Base-by-base conservation (phyloP, 1,139 yeast species). In the Suhomyces chickasaworum region DNA sequence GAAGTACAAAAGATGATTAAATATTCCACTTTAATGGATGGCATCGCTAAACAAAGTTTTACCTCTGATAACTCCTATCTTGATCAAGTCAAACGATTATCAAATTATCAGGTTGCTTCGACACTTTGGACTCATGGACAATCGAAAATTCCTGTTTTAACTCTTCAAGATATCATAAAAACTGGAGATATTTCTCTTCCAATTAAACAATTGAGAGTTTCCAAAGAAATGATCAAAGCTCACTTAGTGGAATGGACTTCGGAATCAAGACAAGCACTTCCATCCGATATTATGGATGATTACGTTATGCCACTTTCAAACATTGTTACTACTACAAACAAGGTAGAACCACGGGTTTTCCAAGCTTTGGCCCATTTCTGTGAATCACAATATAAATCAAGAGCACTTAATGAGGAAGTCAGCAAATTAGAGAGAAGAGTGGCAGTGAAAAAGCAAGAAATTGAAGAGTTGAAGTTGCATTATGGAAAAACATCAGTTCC, bases 291-390 rank as follows among this genome's bases (percentile, higher is more conserved):
- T 4, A 76, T 85, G 76, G 66, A 68, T 1, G 66, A 72, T 3
- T 84, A 83, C 57, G 81, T 89, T 12, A 64, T 70, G 3, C 77
- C 81, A 0, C 73, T 78, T 0, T 61, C 68, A 0, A 41, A 5
- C 27, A 3, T 10, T 10, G 10, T 4, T 32, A 4, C 37, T 3
- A 18, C 9, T 13, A 3, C 17, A 15, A 10, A 16, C 10, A 3
- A 32, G 8, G 9, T 18, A 3, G 45, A 42, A 23, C 38, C 41
- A 7, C 23, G 13, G 7, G 75, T 83, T 1, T 86, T 65, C 57
- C 84, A 79, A 50, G 69, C 75, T 3, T 77, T 87, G 55, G 98
- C 91, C 0, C 71, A 75, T 29, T 91, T 91, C 59, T 89, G 97
- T 60, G 89, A 87, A 55, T 67, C 69, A 7, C 95, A 88, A 56